Evolutionary conservation across 305 asterid genomes (phyloP).

Genomic region (Fraxinus velutina): DNA sequence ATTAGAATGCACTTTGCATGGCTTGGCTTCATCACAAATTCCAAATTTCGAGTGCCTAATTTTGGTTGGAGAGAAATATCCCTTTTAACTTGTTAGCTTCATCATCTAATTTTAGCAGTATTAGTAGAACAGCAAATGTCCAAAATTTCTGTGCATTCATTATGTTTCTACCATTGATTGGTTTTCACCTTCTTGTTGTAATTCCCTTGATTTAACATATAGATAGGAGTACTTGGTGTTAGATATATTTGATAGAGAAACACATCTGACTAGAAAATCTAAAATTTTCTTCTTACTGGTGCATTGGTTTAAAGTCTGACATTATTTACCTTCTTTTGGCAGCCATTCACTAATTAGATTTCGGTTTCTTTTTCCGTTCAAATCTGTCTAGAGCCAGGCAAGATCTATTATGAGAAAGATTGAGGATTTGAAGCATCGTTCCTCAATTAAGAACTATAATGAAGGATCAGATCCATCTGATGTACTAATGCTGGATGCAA

Average conservation of each 20-base stretch:
- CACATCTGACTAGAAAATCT: background rate
- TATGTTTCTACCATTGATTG: background rate
- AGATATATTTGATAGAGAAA: background rate
- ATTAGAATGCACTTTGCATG: background rate
- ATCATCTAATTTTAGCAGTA: background rate
- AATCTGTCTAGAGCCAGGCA: slow-evolving; percentile 48
- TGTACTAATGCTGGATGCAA: slow-evolving; percentile 32
- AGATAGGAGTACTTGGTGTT: background rate
- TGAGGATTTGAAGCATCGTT: slow-evolving; percentile 45
- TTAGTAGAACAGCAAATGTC: background rate
- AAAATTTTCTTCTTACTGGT: background rate
- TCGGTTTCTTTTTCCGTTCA: background rate
- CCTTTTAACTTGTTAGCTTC: background rate
- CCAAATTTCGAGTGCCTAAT: background rate
- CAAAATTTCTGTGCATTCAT: background rate
- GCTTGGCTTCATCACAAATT: background rate
- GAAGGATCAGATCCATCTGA: slow-evolving; percentile 24
- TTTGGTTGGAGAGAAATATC: background rate
- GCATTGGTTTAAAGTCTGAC: background rate
- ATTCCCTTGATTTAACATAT: background rate
- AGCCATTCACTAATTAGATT: background rate
- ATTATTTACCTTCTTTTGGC: background rate
- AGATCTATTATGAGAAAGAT: slow-evolving; percentile 51
- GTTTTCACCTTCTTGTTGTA: background rate
- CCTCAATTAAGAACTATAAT: slow-evolving; percentile 24